Conservation (phyloP, 1,284 basidiomycete species). For the Moniliella sp. region DNA sequence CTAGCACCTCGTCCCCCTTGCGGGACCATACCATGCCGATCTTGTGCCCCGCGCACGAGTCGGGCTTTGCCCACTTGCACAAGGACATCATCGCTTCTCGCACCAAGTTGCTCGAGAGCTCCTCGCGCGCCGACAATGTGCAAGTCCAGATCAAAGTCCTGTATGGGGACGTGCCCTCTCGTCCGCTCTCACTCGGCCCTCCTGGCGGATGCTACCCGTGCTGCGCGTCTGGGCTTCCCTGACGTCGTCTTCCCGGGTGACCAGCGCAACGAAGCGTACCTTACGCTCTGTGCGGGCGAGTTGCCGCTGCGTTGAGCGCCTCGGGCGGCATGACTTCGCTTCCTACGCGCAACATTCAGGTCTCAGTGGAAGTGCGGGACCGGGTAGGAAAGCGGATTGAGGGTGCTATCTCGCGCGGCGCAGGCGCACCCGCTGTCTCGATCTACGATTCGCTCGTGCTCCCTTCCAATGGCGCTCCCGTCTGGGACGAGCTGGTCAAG, state of each 20-base stretch:
- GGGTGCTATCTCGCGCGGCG: constrained; percentile 56
- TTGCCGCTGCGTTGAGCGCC: constrained; percentile 26
- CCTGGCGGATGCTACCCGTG: constrained; percentile 59
- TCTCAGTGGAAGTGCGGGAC: constrained; percentile 67
- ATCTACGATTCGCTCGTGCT: constrained; percentile 66
- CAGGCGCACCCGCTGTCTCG: constrained; percentile 57
- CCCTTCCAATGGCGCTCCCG: constrained; percentile 41
- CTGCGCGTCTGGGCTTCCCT: constrained; percentile 76
- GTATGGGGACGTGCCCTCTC: constrained; percentile 55
- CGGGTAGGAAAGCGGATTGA: constrained; percentile 53
- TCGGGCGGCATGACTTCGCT: constrained; percentile 11
- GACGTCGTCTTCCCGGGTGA: constrained; percentile 87
- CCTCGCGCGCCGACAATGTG: constrained; percentile 60
- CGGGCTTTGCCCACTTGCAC: constrained; percentile 71
- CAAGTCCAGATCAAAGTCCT: constrained; percentile 76
- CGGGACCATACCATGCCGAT: constrained; percentile 71
- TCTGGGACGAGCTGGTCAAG: constrained; percentile 80
- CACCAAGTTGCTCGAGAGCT: constrained; percentile 60
- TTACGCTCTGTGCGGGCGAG: constrained; percentile 40
- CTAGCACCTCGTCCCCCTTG: constrained; percentile 12
- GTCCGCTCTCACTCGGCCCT: constrained; percentile 65
- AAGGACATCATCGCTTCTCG: constrained; percentile 74
- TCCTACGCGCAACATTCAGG: constrained; percentile 54
- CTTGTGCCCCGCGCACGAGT: constrained; percentile 57
- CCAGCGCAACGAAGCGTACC: constrained; percentile 74